These are phyloP conservation scores for Malus hybrid DNA, from an alignment of 331 rosid genomes.

Conservation along the genomic window DNA sequence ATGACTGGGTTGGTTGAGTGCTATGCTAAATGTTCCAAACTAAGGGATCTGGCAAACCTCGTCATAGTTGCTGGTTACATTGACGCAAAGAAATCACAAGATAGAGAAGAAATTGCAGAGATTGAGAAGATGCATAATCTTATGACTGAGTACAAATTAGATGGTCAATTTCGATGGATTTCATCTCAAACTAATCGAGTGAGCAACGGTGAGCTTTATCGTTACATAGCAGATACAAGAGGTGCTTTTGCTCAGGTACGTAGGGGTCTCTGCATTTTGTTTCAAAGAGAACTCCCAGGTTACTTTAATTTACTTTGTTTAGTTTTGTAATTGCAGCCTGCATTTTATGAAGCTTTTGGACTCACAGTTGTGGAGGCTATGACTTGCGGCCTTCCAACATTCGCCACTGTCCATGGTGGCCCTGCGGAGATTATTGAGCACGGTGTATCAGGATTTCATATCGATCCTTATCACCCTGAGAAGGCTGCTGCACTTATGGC, in stretches of 20 bases:
- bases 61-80: constrained; percentile 73
- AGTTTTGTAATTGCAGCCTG: constrained; percentile 53
- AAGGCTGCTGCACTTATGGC: constrained; percentile 43
- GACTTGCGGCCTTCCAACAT: constrained; percentile 83
- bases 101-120: constrained; percentile 79
- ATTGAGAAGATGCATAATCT: constrained; percentile 81
- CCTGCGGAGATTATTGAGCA: constrained; percentile 90
- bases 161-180: constrained; percentile 77
- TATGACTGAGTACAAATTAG: constrained; percentile 35
- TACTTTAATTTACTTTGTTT: background rate
- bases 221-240: constrained; percentile 71
- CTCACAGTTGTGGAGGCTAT: constrained; percentile 90
- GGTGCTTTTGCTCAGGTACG: constrained; percentile 90
- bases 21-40: constrained; percentile 52
- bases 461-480: constrained; percentile 87
- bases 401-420: constrained; percentile 87
- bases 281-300: background rate
- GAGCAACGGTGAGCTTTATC: constrained; percentile 82
- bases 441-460: constrained; percentile 72
- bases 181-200: constrained; percentile 73
- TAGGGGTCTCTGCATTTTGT: background rate
- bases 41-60: constrained; percentile 80
- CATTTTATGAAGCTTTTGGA: constrained; percentile 89
- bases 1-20: constrained; percentile 68
- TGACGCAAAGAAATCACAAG: constrained; percentile 61